These are phyloP conservation scores for Aphanomyces astaci DNA, from an alignment of 352 stramenopile species.

Conservation along the genomic window DNA sequence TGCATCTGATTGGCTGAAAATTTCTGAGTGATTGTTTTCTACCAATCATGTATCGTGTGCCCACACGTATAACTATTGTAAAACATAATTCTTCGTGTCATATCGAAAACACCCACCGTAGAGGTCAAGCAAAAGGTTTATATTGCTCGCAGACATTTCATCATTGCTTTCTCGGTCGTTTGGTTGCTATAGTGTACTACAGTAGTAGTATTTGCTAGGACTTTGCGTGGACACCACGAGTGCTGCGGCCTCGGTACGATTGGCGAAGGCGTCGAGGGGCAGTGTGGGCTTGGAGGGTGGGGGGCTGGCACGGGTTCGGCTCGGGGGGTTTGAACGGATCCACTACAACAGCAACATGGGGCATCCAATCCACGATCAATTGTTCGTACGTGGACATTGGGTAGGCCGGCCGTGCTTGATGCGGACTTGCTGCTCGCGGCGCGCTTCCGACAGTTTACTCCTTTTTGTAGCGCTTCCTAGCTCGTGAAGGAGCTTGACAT, in stretches of 20 bases:
- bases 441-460: not conserved
- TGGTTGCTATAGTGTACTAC: too few species aligned
- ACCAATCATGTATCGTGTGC: too few species aligned
- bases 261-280: not conserved
- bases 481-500: not conserved
- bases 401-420: constrained; percentile 1
- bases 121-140: too few species aligned
- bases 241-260: not conserved
- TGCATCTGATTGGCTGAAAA: too few species aligned
- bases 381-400: not conserved
- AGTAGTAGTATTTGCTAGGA: too few species aligned
- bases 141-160: too few species aligned
- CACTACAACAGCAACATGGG: not conserved
- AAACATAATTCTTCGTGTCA: too few species aligned
- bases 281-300: not conserved
- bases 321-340: not conserved
- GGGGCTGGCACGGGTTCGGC: not conserved
- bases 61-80: too few species aligned
- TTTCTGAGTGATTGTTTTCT: too few species aligned
- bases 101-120: too few species aligned
- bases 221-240: not conserved
- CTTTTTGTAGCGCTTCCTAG: not conserved
- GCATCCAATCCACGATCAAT: not conserved
- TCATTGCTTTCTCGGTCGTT: too few species aligned
- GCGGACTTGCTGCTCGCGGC: not conserved